Base-by-base conservation (phyloP, 768 basidiomycete genomes). In the Pleurotus djamor region DNA sequence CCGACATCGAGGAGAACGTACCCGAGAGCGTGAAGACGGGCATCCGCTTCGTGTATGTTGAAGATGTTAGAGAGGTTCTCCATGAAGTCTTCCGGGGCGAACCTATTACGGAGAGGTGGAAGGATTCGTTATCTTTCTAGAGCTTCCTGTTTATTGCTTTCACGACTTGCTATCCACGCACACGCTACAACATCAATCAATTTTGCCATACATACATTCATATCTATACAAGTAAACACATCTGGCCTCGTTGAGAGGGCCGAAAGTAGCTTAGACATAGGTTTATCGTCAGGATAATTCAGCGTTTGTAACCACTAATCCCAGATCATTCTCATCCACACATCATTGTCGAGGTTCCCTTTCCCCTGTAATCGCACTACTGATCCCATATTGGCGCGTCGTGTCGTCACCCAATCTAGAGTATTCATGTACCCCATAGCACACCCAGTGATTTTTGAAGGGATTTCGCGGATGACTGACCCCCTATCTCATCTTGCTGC, bases 1-100 rank as follows among this genome's bases (percentile, higher is more conserved):
- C 92, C 0, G 96, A 98, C 67, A 96, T 99, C 35, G 94, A 98
- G 75, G 94, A 95, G 79, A 98, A 98, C 69, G 96, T 98, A 0
- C 95, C 94, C 0, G 89, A 88, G 65, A 95, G 94, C 66, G 96
- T 98, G 64, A 98, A 98, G 82, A 88, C 86, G 5, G 96, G 96
- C 17, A 95, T 98, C 60, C 83, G 86, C 50, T 94, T 99, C 63
- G 92, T 98, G 61, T 98, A 96, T 69, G 96, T 97, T 48, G 94
- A 97, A 67, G 90, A 92, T 66, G 93, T 97, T 58, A 82, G 82
- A 65, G 92, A 98, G 74, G 95, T 98, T 4, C 72, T 98, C 66
- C 79, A 86, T 59, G 93, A 95, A 72, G 92, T 92, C 44, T 98
- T 98, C 76, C 81, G 77, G 33, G 88, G 83, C 12, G 71, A 85